These are phyloP conservation scores for Onygenales sp. DNA, from an alignment of 2,329 filamentous ascomycete genomes.

Conservation along the genomic window DNA sequence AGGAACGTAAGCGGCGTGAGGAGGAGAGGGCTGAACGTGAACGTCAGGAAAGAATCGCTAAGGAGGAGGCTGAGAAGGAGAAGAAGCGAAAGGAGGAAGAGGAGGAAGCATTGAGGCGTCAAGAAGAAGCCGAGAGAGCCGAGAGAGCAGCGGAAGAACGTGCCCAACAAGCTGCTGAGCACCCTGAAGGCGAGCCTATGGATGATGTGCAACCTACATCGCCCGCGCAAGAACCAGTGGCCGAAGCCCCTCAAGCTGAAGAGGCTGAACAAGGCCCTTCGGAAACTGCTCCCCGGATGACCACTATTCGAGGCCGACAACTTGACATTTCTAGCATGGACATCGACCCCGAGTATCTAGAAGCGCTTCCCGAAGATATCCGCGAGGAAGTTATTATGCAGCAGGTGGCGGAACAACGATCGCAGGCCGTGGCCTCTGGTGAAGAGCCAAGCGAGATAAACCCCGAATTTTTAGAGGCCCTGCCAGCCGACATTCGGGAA, in stretches of 20 bases:
- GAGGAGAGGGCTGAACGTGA: slow-evolving; percentile 53
- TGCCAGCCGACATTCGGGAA: slow-evolving; percentile 79
- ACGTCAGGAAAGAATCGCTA: slow-evolving; percentile 53
- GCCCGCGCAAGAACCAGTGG: slow-evolving; percentile 22
- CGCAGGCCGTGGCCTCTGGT: slow-evolving; percentile 59
- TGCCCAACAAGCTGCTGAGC: slow-evolving; percentile 22
- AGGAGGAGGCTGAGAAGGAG: slow-evolving; percentile 63
- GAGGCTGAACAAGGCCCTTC: slow-evolving; percentile 38
- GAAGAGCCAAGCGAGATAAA: slow-evolving; percentile 62
- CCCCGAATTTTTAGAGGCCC: slow-evolving; percentile 84
- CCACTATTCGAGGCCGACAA: slow-evolving; percentile 74
- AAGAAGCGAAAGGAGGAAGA: slow-evolving; percentile 59
- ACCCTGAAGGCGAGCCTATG: slow-evolving; percentile 49
- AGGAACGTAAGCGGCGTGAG: slow-evolving; percentile 49
- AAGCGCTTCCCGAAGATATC: slow-evolving; percentile 94
- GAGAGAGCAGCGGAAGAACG: slow-evolving; percentile 37
- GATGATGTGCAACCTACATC: slow-evolving; percentile 61
- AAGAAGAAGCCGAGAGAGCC: slow-evolving; percentile 51
- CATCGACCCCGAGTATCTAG: slow-evolving; percentile 88
- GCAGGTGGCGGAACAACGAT: slow-evolving; percentile 73
- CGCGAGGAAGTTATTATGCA: slow-evolving; percentile 92
- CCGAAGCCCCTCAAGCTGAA: slow-evolving; percentile 23
- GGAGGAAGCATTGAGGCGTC: slow-evolving; percentile 48
- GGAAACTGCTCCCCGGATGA: slow-evolving; percentile 54
- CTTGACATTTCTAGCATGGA: slow-evolving; percentile 90